A percentile compares a stretch with the other conserved stretches of the same genome.
Evolutionary conservation across 1,284 basidiomycete species (phyloP).

Genomic region (Ceratobasidium sp.): DNA sequence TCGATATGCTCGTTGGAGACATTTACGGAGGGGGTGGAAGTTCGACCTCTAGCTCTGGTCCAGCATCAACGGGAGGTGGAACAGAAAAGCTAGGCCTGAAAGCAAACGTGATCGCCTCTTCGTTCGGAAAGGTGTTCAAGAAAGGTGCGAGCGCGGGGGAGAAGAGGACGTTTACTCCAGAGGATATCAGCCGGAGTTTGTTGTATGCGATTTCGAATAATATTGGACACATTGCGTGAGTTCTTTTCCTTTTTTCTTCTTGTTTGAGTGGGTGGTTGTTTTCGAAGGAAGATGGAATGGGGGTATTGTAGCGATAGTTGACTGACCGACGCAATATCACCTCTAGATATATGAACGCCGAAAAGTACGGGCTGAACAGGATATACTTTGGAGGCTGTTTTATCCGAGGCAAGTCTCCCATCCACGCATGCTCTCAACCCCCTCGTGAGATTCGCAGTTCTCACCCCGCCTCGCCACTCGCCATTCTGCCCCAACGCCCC

Average conservation of each 20-base stretch:
- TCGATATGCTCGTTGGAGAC: conserved; percentile 99
- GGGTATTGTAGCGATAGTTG: conserved; percentile 4
- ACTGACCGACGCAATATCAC: background rate
- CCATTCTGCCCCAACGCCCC: background rate
- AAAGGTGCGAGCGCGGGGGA: conserved; percentile 64
- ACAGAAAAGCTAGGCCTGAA: conserved; percentile 95
- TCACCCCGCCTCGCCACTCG: background rate
- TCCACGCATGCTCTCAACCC: background rate
- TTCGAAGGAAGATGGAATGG: no score
- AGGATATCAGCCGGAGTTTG: conserved; percentile 95
- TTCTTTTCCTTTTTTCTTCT: conserved; percentile 49
- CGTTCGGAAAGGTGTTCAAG: conserved; percentile 98
- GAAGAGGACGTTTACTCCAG: conserved; percentile 80
- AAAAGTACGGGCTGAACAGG: conserved; percentile 96
- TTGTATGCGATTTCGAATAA: conserved; percentile 98
- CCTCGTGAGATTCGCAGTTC: background rate
- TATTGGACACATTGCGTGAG: conserved; percentile 99
- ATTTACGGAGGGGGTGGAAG: conserved; percentile 69
- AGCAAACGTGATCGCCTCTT: conserved; percentile 96
- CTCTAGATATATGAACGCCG: conserved; percentile 96
- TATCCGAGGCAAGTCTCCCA: conserved; percentile 80
- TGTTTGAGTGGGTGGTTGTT: background rate
- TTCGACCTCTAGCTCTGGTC: background rate
- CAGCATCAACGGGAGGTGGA: conserved; percentile 70
- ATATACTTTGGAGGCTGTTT: conserved; percentile 99